These are phyloP conservation scores for Podosphaera xanthii DNA, from an alignment of 2,329 filamentous ascomycete genomes.

Conservation along the genomic window DNA sequence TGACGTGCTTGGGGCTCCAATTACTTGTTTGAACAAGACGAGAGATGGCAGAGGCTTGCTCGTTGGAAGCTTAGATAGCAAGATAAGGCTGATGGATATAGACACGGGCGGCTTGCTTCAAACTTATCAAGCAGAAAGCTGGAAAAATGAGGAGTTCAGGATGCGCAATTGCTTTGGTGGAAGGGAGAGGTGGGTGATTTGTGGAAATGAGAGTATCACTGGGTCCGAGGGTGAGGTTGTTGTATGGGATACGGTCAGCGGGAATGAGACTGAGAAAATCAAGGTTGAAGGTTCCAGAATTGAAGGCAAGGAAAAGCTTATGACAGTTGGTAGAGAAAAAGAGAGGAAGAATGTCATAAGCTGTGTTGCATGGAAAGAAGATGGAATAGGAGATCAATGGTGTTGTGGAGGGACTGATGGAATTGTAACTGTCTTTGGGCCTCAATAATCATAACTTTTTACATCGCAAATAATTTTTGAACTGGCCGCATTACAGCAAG, in stretches of 20 bases:
- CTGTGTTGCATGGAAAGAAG: conserved; percentile 38
- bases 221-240: conserved; percentile 21
- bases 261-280: conserved; percentile 41
- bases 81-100: conserved; percentile 61
- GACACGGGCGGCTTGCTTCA: conserved; percentile 49
- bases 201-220: conserved; percentile 43
- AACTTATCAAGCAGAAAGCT: conserved; percentile 34
- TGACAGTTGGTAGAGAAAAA: conserved; percentile 37
- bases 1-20: conserved; percentile 45
- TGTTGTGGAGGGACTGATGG: conserved; percentile 43
- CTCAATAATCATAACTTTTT: conserved; percentile 1
- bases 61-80: conserved; percentile 53
- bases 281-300: conserved; percentile 18
- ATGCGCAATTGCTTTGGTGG: conserved; percentile 34
- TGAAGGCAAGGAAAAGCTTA: conserved; percentile 26
- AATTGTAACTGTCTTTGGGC: conserved; percentile 39
- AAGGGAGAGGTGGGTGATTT: conserved; percentile 55
- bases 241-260: conserved; percentile 69
- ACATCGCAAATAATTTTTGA: too few relatives aligned
- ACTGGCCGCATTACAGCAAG: too few relatives aligned
- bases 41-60: conserved; percentile 53
- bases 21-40: conserved; percentile 55
- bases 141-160: conserved; percentile 18
- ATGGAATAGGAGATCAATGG: conserved; percentile 39
- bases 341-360: conserved; percentile 35